Conservation (phyloP, 371 early-diverging fungal genomes). For the Dinochytrium kinnereticum region DNA sequence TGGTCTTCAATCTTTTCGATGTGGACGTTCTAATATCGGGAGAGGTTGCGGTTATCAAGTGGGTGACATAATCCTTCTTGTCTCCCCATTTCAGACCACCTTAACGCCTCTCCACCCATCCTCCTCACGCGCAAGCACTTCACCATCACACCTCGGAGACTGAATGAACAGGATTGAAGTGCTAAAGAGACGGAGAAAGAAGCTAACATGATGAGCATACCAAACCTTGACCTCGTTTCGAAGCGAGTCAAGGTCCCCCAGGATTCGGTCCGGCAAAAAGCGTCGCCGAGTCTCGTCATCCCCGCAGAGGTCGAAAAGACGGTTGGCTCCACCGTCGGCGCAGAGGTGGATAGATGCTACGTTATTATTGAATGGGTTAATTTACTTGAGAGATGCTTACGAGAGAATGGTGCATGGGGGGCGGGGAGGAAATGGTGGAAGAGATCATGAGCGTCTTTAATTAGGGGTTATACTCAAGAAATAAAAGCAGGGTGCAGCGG, state of each 20-base stretch:
- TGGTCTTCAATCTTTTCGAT: constrained; percentile 64
- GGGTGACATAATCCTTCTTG: too few species aligned
- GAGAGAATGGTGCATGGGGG: constrained; percentile 12
- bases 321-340: constrained; percentile 92
- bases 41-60: neutral
- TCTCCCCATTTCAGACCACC: too few species aligned
- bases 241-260: constrained; percentile 88
- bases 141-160: neutral
- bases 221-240: constrained; percentile 66
- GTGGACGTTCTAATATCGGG: constrained; percentile 47
- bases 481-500: too few species aligned
- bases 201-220: constrained; percentile 58
- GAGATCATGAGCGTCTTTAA: too few species aligned
- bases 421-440: too few species aligned
- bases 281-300: constrained; percentile 53
- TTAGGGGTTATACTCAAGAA: too few species aligned
- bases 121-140: neutral
- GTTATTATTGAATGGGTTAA: too few species aligned
- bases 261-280: constrained; percentile 77
- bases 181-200: neutral
- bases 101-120: too few species aligned
- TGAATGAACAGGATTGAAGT: neutral
- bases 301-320: constrained; percentile 72
- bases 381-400: neutral
- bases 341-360: constrained; percentile 71